phyloP scores from a whole-genome alignment of 768 basidiomycete genomes.

The Daedaleopsis nitida region DNA sequence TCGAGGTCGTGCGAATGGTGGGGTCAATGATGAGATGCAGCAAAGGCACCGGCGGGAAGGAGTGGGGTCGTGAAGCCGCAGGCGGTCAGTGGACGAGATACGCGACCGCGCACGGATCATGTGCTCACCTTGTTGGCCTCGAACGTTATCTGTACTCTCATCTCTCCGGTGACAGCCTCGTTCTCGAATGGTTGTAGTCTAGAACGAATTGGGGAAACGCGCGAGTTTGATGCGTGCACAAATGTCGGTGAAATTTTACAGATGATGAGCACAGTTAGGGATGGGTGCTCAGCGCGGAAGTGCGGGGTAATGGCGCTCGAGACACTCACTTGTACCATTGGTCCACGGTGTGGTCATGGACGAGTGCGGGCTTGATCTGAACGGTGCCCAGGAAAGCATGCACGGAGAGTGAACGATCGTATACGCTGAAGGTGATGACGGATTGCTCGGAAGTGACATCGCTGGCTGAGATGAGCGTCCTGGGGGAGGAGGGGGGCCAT shows the following conservation, averaged over 20 bases:
- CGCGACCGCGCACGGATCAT: conserved; percentile 4
- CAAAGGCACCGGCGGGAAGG: not conserved
- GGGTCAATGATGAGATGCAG: not conserved
- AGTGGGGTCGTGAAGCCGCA: not conserved
- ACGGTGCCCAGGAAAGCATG: conserved; percentile 90
- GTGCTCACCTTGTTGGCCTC: conserved; percentile 82
- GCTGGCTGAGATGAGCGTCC: conserved; percentile 45
- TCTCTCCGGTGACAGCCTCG: conserved; percentile 88
- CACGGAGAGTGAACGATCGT: conserved; percentile 81
- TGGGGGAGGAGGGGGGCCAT: not conserved
- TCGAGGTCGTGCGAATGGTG: conserved; percentile 5
- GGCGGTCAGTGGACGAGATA: conserved; percentile 8
- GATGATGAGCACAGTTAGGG: not conserved
- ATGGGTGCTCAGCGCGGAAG: not conserved
- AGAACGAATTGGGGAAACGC: conserved; percentile 13
- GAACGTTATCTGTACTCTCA: conserved; percentile 92
- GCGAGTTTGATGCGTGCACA: conserved; percentile 7
- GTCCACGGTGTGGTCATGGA: conserved; percentile 95
- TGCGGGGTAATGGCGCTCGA: not conserved
- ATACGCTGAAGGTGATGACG: conserved; percentile 83
- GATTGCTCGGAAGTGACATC: conserved; percentile 92
- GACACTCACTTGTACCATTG: conserved; percentile 91
- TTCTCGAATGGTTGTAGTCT: conserved; percentile 78
- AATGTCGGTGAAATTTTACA: not conserved
- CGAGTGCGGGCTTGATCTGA: conserved; percentile 86